These are phyloP conservation scores for Nakazawaea peltata DNA, from an alignment of 805 yeast species.

Conservation along the genomic window DNA sequence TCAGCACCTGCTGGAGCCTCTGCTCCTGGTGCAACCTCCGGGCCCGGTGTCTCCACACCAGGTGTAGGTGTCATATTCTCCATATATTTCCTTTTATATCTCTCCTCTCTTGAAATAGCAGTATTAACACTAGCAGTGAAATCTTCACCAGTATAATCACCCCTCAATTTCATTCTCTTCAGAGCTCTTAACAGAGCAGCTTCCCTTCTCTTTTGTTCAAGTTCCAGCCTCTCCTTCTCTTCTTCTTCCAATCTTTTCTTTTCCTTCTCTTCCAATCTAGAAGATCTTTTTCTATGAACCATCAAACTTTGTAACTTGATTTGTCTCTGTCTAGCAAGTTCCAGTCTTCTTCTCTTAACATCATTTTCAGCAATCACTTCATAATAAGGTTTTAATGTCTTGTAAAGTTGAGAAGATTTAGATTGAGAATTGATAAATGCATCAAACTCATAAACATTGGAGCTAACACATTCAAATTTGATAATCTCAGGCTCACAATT, in stretches of 20 bases:
- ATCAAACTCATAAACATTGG: slow-evolving; percentile 37
- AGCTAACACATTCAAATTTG: slow-evolving; percentile 31
- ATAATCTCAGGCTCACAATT: slow-evolving; percentile 26
- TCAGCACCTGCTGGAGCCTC: too few species aligned
- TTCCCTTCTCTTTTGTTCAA: slow-evolving; percentile 33
- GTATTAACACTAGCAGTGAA: slow-evolving; percentile 24
- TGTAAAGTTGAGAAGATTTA: slow-evolving; percentile 16
- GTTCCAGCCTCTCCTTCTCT: slow-evolving; percentile 34
- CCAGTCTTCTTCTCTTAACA: slow-evolving; percentile 42
- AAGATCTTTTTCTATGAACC: slow-evolving; percentile 65
- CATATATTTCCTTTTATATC: slow-evolving; percentile 14
- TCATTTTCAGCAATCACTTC: slow-evolving; percentile 35
- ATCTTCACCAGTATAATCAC: slow-evolving; percentile 17
- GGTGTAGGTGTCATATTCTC: too few species aligned
- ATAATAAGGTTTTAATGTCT: slow-evolving; percentile 22
- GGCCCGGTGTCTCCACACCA: too few species aligned
- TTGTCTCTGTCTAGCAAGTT: slow-evolving; percentile 51
- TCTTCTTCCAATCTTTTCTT: slow-evolving; percentile 45
- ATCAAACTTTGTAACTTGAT: slow-evolving; percentile 54
- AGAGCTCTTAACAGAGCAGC: slow-evolving; percentile 37
- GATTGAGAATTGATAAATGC: slow-evolving; percentile 17
- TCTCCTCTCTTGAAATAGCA: slow-evolving; percentile 27
- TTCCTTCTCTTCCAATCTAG: slow-evolving; percentile 62
- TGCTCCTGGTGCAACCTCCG: too few species aligned
- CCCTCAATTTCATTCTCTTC: slow-evolving; percentile 28